A percentile compares a stretch with the other conserved stretches of the same genome.
These are phyloP conservation scores for Thoreauomyces humboldtii DNA, from an alignment of 192 early-diverging fungal species.

Conservation along the genomic window DNA sequence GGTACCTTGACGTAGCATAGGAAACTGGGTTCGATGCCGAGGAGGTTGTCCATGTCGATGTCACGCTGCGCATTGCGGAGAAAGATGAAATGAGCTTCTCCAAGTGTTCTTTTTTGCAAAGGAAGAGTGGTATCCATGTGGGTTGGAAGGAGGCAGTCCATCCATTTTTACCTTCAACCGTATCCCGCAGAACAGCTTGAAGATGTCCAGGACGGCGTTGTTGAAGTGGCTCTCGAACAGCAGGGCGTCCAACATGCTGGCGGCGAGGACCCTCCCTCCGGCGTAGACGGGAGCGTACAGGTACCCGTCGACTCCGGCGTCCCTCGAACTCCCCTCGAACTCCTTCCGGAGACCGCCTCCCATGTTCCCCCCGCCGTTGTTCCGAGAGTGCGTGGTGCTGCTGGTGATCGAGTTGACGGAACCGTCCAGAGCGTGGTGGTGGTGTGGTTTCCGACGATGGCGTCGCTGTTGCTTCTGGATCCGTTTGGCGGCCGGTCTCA, in stretches of 20 bases:
- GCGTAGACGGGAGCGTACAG: conserved; percentile 64
- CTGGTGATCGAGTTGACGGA: too few species aligned
- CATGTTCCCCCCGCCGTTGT: too few species aligned
- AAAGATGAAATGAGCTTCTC: too few species aligned
- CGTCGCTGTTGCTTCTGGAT: conserved; percentile 25
- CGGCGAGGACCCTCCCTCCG: conserved; percentile 58
- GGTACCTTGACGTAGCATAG: conserved; percentile 47
- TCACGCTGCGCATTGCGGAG: too few species aligned
- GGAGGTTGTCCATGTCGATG: conserved; percentile 10
- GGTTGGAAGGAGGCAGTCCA: too few species aligned
- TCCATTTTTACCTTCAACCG: conserved; percentile 3
- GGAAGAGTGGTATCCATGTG: too few species aligned
- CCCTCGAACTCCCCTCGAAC: too few species aligned
- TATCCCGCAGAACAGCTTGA: conserved; percentile 63
- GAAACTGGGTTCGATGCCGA: conserved; percentile 29
- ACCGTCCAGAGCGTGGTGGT: not conserved
- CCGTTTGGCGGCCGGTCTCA: conserved; percentile 39
- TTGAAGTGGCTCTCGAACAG: conserved; percentile 56
- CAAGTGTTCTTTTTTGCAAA: too few species aligned
- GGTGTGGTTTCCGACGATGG: conserved; percentile 26
- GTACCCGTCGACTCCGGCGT: conserved; percentile 23
- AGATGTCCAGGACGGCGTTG: conserved; percentile 54
- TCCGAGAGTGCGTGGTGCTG: not conserved
- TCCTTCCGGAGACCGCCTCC: too few species aligned
- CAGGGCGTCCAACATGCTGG: conserved; percentile 53